Conservation (phyloP, 441 rosid genomes). For the Populus hybrid region DNA sequence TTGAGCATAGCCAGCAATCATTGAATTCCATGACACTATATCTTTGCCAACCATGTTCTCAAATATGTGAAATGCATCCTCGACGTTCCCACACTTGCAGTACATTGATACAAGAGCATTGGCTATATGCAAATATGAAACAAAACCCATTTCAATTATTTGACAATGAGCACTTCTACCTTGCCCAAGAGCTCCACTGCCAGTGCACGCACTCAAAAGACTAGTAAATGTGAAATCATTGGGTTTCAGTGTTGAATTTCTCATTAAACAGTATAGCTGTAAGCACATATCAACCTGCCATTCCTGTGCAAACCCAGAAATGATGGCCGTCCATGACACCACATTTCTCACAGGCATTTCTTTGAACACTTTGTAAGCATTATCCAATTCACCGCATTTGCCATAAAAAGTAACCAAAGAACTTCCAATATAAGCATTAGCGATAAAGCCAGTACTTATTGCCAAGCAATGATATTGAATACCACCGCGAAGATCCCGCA, state of each 20-base stretch:
- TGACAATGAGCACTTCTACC: conserved; percentile 55
- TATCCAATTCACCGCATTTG: conserved; percentile 35
- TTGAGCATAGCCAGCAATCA: conserved; percentile 53
- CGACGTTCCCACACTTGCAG: conserved; percentile 45
- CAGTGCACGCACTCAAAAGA: conserved; percentile 68
- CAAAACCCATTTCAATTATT: conserved; percentile 41
- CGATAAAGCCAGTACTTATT: conserved; percentile 45
- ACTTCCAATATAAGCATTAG: conserved; percentile 61
- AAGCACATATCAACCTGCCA: conserved; percentile 57
- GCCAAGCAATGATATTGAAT: conserved; percentile 57
- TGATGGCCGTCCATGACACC: conserved; percentile 77
- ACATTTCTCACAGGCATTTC: conserved; percentile 81
- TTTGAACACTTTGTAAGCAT: conserved; percentile 54
- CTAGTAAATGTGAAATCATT: conserved; percentile 71
- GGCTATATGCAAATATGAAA: conserved; percentile 32
- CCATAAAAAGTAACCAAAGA: conserved; percentile 55
- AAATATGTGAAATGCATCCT: conserved; percentile 47
- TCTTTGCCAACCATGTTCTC: conserved; percentile 39
- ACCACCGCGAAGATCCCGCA: conserved; percentile 45
- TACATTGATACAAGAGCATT: conserved; percentile 68
- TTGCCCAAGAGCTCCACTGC: conserved; percentile 58
- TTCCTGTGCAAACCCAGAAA: conserved; percentile 73
- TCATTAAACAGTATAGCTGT: conserved; percentile 56
- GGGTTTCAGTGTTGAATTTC: conserved; percentile 40
- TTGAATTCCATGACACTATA: conserved; percentile 61